These are phyloP conservation scores for Trametes sanguinea DNA, from an alignment of 768 basidiomycete species.

Conservation along the genomic window DNA sequence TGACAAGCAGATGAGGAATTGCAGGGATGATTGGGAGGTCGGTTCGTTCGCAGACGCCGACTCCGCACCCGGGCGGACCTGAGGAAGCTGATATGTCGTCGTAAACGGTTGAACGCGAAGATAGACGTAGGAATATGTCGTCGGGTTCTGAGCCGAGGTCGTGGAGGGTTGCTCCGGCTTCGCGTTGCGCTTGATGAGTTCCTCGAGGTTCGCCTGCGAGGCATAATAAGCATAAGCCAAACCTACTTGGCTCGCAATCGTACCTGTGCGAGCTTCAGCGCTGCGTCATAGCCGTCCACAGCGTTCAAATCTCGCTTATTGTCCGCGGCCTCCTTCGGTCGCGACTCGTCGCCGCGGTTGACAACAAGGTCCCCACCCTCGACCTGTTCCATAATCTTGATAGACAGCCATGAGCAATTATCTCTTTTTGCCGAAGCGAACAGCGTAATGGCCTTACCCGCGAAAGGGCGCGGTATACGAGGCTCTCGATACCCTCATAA, in stretches of 20 bases:
- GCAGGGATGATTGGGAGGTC: slow-evolving; percentile 44
- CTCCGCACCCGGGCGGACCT: slow-evolving; percentile 25
- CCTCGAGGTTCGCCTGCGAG: slow-evolving; percentile 72
- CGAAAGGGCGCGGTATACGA: slow-evolving; percentile 87
- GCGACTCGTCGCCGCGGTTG: slow-evolving; percentile 77
- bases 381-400: slow-evolving; percentile 86
- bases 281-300: slow-evolving; percentile 84
- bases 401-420: slow-evolving; percentile 13
- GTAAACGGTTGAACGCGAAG: slow-evolving; percentile 90
- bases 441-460: slow-evolving; percentile 52
- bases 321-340: slow-evolving; percentile 58
- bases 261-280: slow-evolving; percentile 80
- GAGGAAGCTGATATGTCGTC: slow-evolving; percentile 52
- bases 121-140: slow-evolving; percentile 88
- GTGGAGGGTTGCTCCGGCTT: slow-evolving; percentile 33
- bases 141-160: slow-evolving; percentile 52
- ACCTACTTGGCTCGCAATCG: slow-evolving; percentile 8
- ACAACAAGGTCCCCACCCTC: slow-evolving; percentile 90
- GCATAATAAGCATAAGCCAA: not conserved
- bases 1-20: slow-evolving; percentile 62
- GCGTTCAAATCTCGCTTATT: slow-evolving; percentile 70
- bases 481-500: slow-evolving; percentile 90
- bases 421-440: slow-evolving; percentile 1
- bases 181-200: slow-evolving; percentile 67
- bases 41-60: slow-evolving; percentile 30